Conservation (phyloP, 495 filamentous ascomycete genomes). For the Corynascus novoguineensis region DNA sequence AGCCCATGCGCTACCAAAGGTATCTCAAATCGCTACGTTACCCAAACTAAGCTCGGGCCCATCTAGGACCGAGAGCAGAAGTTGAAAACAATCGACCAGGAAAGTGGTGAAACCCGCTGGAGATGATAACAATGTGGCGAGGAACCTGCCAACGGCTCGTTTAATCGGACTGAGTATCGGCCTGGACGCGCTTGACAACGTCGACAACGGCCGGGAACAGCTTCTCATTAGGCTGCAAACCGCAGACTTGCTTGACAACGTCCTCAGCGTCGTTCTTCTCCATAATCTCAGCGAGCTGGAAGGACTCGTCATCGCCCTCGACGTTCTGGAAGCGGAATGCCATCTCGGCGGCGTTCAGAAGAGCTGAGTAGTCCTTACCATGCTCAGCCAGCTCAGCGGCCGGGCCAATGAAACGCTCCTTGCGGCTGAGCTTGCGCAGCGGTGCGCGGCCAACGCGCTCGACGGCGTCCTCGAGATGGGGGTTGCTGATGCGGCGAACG, state of each 20-base stretch:
- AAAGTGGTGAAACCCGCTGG: neutral
- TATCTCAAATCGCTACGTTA: slow-evolving; percentile 11
- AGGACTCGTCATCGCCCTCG: slow-evolving; percentile 78
- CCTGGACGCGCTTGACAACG: slow-evolving; percentile 74
- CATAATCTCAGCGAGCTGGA: slow-evolving; percentile 76
- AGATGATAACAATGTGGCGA: no score
- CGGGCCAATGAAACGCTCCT: slow-evolving; percentile 93
- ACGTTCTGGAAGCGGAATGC: slow-evolving; percentile 91
- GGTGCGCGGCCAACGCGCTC: slow-evolving; percentile 95
- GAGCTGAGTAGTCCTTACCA: slow-evolving; percentile 59
- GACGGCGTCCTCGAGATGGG: slow-evolving; percentile 85
- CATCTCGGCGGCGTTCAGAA: slow-evolving; percentile 76
- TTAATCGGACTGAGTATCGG: slow-evolving; percentile 39
- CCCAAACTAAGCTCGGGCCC: neutral
- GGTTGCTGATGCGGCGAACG: slow-evolving; percentile 87
- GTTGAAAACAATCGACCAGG: neutral
- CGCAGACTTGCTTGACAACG: slow-evolving; percentile 65
- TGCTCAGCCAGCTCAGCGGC: slow-evolving; percentile 76
- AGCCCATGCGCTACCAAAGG: slow-evolving; percentile 8
- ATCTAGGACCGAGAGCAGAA: neutral
- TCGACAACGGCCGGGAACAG: slow-evolving; percentile 65
- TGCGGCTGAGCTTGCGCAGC: slow-evolving; percentile 81
- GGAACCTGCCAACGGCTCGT: no score
- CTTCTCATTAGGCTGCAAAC: slow-evolving; percentile 63
- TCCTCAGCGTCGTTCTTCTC: slow-evolving; percentile 60